A percentile compares a stretch with the other conserved stretches of the same genome.
Evolutionary conservation across 2,329 filamentous ascomycete species (phyloP).

Genomic region (Verticillium nonalfalfae): DNA sequence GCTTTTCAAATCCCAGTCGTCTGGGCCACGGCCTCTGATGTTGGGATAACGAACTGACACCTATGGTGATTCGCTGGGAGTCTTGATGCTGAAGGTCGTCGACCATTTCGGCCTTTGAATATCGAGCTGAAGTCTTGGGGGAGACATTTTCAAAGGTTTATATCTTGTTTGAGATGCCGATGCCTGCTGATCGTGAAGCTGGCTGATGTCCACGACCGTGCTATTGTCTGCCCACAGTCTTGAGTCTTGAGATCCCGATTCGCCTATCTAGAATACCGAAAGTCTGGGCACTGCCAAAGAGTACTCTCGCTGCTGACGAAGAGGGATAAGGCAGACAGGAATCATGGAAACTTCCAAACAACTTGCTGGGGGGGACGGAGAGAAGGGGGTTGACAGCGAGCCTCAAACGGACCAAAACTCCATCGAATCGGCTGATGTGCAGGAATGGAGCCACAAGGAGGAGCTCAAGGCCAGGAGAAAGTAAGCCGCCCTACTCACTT

Average conservation of each 20-base stretch:
- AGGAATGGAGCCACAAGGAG: slow-evolving; percentile 10
- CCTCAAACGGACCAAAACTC: slow-evolving; percentile 9
- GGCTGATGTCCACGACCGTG: not conserved
- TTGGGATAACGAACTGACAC: not conserved
- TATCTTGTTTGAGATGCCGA: not conserved
- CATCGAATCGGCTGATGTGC: not conserved
- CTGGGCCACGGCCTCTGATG: not conserved
- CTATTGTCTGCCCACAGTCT: not conserved
- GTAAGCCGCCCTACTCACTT: slow-evolving; percentile 2
- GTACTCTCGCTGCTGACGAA: not conserved
- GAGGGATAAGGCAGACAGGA: not conserved
- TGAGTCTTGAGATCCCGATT: not conserved
- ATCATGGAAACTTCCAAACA: not conserved
- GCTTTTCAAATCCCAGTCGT: not conserved
- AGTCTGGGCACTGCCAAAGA: not conserved
- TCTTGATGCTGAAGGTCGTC: not conserved
- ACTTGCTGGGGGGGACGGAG: not conserved
- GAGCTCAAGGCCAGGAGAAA: slow-evolving; percentile 12
- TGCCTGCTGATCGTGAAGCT: not conserved
- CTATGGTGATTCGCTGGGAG: not conserved
- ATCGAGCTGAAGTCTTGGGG: not conserved
- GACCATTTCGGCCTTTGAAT: not conserved
- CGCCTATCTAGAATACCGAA: not conserved
- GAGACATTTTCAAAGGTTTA: not conserved
- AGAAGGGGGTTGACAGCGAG: slow-evolving; percentile 4